Evolutionary conservation across 371 early-diverging fungal species (phyloP).

Genomic region (Syncephalis fuscata): DNA sequence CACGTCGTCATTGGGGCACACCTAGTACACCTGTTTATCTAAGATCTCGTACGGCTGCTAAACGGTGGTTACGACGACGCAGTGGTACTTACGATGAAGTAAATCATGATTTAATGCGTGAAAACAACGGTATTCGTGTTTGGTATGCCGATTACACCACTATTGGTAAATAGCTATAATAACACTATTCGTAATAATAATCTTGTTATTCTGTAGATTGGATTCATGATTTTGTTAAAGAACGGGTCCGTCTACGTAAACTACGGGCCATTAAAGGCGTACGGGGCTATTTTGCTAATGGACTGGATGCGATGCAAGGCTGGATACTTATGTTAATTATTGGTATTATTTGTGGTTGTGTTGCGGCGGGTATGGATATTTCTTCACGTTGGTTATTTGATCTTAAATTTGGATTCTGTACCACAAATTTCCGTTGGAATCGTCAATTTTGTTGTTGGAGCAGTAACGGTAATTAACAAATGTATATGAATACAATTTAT

Average conservation of each 20-base stretch:
- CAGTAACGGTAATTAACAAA: too few relatives aligned
- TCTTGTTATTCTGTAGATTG: conserved; percentile 67
- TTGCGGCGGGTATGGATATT: conserved; percentile 77
- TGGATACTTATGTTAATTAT: conserved; percentile 74
- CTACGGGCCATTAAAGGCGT: conserved; percentile 29
- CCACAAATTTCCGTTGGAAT: conserved; percentile 74
- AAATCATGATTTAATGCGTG: conserved; percentile 29
- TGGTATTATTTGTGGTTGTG: conserved; percentile 47
- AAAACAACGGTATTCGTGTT: conserved; percentile 37
- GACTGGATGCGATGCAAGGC: conserved; percentile 62
- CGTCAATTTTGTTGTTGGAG: conserved; percentile 93
- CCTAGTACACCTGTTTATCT: too few relatives aligned
- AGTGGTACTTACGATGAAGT: conserved; percentile 24
- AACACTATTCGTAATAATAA: conserved; percentile 21
- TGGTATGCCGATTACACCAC: conserved; percentile 46
- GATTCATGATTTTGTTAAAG: conserved; percentile 76
- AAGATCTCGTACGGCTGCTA: too few relatives aligned
- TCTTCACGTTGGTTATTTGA: conserved; percentile 70
- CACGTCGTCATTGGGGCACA: too few relatives aligned
- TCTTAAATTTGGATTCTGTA: conserved; percentile 74
- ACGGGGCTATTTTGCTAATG: conserved; percentile 26
- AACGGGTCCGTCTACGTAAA: conserved; percentile 47
- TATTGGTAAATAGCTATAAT: conserved; percentile 50
- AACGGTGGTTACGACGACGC: conserved; percentile 15
- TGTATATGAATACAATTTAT: too few relatives aligned